A percentile compares a stretch with the other conserved stretches of the same genome.
Conservation (phyloP, 2,329 filamentous ascomycete species). For the Fusarium aywerte region DNA sequence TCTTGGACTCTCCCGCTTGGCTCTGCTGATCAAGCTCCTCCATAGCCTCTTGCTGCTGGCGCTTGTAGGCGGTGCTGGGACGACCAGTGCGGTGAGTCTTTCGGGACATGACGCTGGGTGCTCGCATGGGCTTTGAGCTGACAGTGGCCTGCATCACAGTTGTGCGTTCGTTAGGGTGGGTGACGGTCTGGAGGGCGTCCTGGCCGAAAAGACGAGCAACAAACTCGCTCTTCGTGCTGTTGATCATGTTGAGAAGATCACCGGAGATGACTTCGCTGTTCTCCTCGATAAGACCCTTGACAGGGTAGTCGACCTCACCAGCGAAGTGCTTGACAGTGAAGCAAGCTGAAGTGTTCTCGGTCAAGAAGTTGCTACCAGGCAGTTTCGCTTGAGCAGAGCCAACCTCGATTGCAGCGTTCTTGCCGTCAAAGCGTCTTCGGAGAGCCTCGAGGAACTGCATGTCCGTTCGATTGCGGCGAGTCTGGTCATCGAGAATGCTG, state of each 20-base stretch:
- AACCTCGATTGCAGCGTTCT: constrained; percentile 89
- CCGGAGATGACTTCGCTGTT: constrained; percentile 97
- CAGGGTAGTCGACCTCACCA: constrained; percentile 93
- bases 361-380: constrained; percentile 89
- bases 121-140: constrained; percentile 91
- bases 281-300: constrained; percentile 88
- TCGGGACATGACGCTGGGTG: constrained; percentile 89
- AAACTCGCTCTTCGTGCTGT: constrained; percentile 87
- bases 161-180: constrained; percentile 89
- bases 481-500: constrained; percentile 96
- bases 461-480: constrained; percentile 86
- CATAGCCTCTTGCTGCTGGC: constrained; percentile 56
- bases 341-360: constrained; percentile 79
- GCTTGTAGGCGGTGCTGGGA: constrained; percentile 51
- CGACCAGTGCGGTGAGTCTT: constrained; percentile 65
- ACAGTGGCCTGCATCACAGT: constrained; percentile 97
- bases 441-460: constrained; percentile 90
- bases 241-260: constrained; percentile 94
- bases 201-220: constrained; percentile 94
- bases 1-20: constrained; percentile 59
- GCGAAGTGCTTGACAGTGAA: constrained; percentile 97
- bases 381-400: constrained; percentile 78
- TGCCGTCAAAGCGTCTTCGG: constrained; percentile 92
- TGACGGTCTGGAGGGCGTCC: constrained; percentile 88
- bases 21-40: constrained; percentile 62